Percentiles rank a stretch among this genome's conserved stretches.
Evolutionary conservation across 257 asterid genomes (phyloP).

Genomic region (Perilla frutescens): DNA sequence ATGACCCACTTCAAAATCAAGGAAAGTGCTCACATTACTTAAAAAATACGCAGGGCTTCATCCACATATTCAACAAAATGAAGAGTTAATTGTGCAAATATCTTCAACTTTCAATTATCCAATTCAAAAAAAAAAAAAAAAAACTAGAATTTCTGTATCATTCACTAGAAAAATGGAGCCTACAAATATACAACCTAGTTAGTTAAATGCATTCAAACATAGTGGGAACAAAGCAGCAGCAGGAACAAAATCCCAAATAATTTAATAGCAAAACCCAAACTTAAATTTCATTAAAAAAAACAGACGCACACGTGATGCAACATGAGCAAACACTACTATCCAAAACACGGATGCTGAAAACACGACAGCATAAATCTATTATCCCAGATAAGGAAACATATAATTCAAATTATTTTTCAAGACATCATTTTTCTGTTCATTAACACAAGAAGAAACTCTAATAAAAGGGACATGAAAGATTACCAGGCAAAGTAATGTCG

Average conservation of each 20-base stretch:
- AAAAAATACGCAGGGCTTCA: background rate
- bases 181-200: background rate
- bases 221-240: background rate
- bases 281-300: background rate
- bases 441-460: background rate
- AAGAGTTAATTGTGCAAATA: background rate
- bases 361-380: background rate
- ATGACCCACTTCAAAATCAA: background rate
- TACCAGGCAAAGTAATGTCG: slow-evolving; percentile 86
- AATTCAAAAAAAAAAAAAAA: background rate
- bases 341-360: background rate
- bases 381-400: background rate
- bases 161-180: background rate
- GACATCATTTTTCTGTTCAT: background rate
- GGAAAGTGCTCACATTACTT: background rate
- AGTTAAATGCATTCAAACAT: background rate
- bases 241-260: slow-evolving; percentile 20
- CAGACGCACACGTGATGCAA: background rate
- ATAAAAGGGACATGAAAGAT: background rate
- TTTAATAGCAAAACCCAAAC: background rate
- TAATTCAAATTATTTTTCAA: background rate
- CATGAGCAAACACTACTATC: background rate
- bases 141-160: background rate
- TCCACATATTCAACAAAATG: background rate
- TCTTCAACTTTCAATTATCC: background rate